Evolutionary conservation across 495 filamentous ascomycete species (phyloP), one percentile per base, ranked within the genome.

Genomic region (Chaetomidium leptoderma): DNA sequence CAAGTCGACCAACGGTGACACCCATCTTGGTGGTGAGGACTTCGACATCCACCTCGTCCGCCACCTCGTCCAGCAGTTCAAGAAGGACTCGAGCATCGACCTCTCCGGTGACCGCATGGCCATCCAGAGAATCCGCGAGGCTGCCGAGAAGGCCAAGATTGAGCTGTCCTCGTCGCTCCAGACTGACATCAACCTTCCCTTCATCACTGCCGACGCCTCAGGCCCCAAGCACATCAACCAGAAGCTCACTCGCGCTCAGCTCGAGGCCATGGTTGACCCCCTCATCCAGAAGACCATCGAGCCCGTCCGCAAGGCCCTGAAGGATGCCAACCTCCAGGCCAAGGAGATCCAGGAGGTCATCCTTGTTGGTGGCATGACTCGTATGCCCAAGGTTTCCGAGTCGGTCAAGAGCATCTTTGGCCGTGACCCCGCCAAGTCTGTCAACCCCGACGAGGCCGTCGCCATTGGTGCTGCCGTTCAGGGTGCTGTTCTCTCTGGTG

Each of bases 141-240:
- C 93, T 61, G 93, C 95, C 60, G 93, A 98, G 85, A 98, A 98
- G 86, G 93, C 93, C 70, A 98, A 98, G 89, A 98, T 97, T 70
- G 93, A 98, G 78, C 83, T 98, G 61, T 97, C 93, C 3, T 97
- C 92, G 21, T 89, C 91, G 53, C 84, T 93, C 64, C 92, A 97
- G 77, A 98, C 93, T 57, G 93, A 98, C 74, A 97, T 97, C 78
- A 96, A 93, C 78, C 86, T 97, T 56, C 95, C 93, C 58, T 98
- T 97, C 86, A 98, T 98, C 77, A 95, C 91, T 69, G 93, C 93
- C 62, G 91, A 95, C 74, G 81, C 92, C 58, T 89, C 86, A 55
- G 93, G 93, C 64, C 91, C 93, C 59, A 93, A 95, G 81, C 93
- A 98, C 81, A 96, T 98, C 78, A 96, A 96, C 83, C 76, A 78